phyloP scores from a whole-genome alignment of 192 early-diverging fungal species.

The Thamnidium elegans region DNA sequence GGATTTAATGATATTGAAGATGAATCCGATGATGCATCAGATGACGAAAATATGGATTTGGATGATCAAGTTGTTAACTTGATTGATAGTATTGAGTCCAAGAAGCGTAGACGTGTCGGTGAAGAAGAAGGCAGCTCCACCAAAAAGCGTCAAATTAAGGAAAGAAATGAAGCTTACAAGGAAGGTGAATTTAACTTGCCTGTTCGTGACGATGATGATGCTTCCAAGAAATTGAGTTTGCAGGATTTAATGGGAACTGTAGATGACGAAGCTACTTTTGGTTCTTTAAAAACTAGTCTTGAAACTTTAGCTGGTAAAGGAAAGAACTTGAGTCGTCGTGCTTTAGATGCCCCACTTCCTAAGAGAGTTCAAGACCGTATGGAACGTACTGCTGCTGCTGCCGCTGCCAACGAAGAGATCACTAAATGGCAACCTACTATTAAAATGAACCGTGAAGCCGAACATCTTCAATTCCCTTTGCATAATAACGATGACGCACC shows the following conservation, averaged over 20 bases:
- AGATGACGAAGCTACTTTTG: slow-evolving; percentile 61
- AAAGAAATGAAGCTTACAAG: slow-evolving; percentile 65
- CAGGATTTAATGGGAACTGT: slow-evolving; percentile 70
- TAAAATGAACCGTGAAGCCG: slow-evolving; percentile 74
- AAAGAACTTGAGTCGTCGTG: slow-evolving; percentile 25
- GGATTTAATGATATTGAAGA: slow-evolving; percentile 45
- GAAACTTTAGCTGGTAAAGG: slow-evolving; percentile 54
- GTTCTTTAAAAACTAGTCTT: slow-evolving; percentile 62
- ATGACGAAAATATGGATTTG: slow-evolving; percentile 39
- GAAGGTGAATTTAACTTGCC: slow-evolving; percentile 74
- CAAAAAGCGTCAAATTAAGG: slow-evolving; percentile 52
- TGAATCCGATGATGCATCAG: slow-evolving; percentile 42
- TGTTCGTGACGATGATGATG: slow-evolving; percentile 35
- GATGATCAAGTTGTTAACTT: slow-evolving; percentile 48
- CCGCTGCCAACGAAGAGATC: slow-evolving; percentile 77
- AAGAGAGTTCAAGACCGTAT: slow-evolving; percentile 80
- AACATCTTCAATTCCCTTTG: slow-evolving; percentile 77
- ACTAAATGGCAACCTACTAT: slow-evolving; percentile 83
- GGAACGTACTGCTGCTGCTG: slow-evolving; percentile 83
- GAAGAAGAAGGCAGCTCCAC: slow-evolving; percentile 37
- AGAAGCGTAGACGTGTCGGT: slow-evolving; percentile 41
- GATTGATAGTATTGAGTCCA: slow-evolving; percentile 56
- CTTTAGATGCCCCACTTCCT: slow-evolving; percentile 75
- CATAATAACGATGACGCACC: slow-evolving; percentile 29
- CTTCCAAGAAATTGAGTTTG: slow-evolving; percentile 68